Percentiles rank a stretch among this genome's conserved stretches.
Conservation (phyloP, 768 basidiomycete genomes). For the Hygrocybe coccinea region DNA sequence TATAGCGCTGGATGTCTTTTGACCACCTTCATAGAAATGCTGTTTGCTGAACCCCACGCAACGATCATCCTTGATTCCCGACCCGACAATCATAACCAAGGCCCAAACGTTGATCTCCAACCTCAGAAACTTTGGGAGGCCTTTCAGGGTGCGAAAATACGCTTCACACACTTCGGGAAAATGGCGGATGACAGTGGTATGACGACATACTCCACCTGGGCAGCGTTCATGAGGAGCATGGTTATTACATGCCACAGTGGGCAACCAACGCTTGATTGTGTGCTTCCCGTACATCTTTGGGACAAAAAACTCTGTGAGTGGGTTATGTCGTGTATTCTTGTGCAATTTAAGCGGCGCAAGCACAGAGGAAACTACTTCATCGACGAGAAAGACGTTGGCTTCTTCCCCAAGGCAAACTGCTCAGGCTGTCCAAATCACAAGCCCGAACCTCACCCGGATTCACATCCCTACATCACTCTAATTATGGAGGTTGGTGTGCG, state of each 20-base stretch:
- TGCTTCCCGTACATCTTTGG: background rate
- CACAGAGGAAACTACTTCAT: too few relatives aligned
- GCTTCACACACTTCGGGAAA: conserved; percentile 1
- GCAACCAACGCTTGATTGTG: background rate
- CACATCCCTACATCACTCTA: too few relatives aligned
- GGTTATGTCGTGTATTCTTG: background rate
- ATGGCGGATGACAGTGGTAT: background rate
- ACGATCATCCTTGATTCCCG: background rate
- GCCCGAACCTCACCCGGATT: too few relatives aligned
- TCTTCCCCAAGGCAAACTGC: too few relatives aligned
- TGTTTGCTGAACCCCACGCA: conserved; percentile 11
- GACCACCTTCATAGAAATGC: conserved; percentile 17
- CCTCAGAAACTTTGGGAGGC: background rate
- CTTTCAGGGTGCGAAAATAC: background rate
- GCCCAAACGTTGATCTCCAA: too few relatives aligned
- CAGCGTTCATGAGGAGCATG: background rate
- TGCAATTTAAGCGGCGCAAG: background rate
- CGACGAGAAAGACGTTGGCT: too few relatives aligned
- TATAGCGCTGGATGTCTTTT: conserved; percentile 18
- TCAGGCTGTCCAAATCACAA: too few relatives aligned
- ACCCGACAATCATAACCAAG: background rate
- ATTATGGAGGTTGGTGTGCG: too few relatives aligned
- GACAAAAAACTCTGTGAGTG: background rate
- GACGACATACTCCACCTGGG: background rate
- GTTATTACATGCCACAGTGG: background rate